These are phyloP conservation scores for Cladosporium colombiae DNA, from an alignment of 2,329 filamentous ascomycete genomes.

Conservation along the genomic window DNA sequence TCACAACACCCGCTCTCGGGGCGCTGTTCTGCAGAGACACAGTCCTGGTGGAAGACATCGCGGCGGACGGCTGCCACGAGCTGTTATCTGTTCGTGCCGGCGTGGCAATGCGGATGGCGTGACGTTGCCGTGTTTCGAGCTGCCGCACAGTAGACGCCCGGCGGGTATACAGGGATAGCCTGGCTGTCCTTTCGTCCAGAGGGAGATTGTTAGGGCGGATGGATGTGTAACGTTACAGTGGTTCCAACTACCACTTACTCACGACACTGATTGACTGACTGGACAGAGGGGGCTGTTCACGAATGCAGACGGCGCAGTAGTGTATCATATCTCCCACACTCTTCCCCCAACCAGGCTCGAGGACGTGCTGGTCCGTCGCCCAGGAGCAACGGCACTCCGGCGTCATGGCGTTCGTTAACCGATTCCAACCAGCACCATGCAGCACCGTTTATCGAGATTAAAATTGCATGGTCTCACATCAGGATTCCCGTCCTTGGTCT, in stretches of 20 bases:
- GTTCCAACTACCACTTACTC: not conserved
- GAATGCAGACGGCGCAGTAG: slow-evolving; percentile 8
- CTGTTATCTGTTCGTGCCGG: slow-evolving; percentile 4
- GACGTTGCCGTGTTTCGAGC: slow-evolving; percentile 18
- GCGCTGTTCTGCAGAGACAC: slow-evolving; percentile 15
- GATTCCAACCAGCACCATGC: slow-evolving; percentile 14
- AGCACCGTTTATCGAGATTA: slow-evolving; percentile 12
- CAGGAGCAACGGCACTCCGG: slow-evolving; percentile 4
- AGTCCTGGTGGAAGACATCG: slow-evolving; percentile 15
- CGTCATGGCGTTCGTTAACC: slow-evolving; percentile 13
- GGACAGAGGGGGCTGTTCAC: not conserved
- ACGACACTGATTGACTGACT: not conserved
- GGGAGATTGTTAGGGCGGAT: not conserved
- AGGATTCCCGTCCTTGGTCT: not conserved
- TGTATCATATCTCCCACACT: slow-evolving; percentile 3
- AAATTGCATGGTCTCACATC: slow-evolving; percentile 18
- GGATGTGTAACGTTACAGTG: slow-evolving; percentile 3
- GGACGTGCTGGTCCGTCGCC: slow-evolving; percentile 6
- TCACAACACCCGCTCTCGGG: slow-evolving; percentile 25
- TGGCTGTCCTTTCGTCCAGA: slow-evolving; percentile 1
- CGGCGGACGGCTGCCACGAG: not conserved
- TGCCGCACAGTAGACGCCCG: slow-evolving; percentile 5
- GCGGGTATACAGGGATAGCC: slow-evolving; percentile 9
- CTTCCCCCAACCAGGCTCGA: slow-evolving; percentile 7
- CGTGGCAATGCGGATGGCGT: not conserved